Percentiles rank a stretch among this genome's conserved stretches.
Conservation (phyloP, 2,329 filamentous ascomycete genomes). For the Myriosclerotinia scirpicola region DNA sequence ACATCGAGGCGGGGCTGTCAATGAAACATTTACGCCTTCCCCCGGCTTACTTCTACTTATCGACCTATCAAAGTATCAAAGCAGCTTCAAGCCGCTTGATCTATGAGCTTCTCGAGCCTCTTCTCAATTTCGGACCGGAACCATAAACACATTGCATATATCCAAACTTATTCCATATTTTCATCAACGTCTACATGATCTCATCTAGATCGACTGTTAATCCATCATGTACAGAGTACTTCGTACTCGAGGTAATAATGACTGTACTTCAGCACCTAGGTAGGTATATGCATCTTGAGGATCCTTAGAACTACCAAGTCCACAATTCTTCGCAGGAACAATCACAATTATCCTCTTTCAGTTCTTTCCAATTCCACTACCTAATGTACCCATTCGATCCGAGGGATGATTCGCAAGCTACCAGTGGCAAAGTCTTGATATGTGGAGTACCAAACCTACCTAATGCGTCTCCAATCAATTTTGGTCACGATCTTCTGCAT, state of each 20-base stretch:
- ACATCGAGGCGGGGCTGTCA: slow-evolving; percentile 19
- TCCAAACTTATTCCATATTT: background rate
- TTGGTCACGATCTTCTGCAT: slow-evolving; percentile 23
- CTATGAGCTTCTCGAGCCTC: background rate
- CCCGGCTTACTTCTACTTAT: background rate
- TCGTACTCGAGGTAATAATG: background rate
- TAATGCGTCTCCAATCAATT: slow-evolving; percentile 19
- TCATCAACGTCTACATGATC: background rate
- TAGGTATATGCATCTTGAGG: slow-evolving; percentile 14
- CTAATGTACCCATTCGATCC: background rate
- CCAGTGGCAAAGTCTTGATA: slow-evolving; percentile 18
- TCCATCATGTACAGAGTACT: slow-evolving; percentile 10
- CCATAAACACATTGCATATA: background rate
- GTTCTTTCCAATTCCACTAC: slow-evolving; percentile 14
- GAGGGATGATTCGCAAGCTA: slow-evolving; percentile 14
- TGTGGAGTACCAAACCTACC: slow-evolving; percentile 19
- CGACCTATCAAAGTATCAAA: background rate
- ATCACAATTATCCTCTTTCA: slow-evolving; percentile 4
- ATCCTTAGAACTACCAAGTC: slow-evolving; percentile 6
- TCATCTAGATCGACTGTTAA: slow-evolving; percentile 8
- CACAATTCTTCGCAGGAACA: slow-evolving; percentile 24
- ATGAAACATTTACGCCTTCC: slow-evolving; percentile 3
- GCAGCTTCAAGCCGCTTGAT: background rate
- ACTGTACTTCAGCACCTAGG: background rate
- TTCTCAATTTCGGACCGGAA: background rate